These are phyloP conservation scores for Amphicarpaea edgeworthii DNA, from an alignment of 306 rosid genomes.

Conservation along the genomic window DNA sequence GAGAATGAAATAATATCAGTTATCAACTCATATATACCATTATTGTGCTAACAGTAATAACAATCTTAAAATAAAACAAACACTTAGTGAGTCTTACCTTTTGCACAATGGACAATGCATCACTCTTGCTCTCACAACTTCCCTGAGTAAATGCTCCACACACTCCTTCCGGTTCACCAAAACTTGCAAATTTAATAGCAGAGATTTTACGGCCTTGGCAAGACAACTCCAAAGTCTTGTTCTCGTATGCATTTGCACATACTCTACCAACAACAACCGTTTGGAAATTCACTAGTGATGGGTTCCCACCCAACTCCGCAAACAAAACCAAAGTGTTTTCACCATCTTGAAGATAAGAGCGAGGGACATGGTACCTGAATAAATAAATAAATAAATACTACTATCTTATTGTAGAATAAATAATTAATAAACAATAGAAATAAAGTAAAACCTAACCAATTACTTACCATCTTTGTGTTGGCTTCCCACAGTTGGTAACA, in stretches of 20 bases:
- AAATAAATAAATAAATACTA: background rate
- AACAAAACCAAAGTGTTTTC: constrained; percentile 59
- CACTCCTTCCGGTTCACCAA: constrained; percentile 42
- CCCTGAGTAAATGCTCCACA: no score
- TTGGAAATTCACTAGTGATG: constrained; percentile 52
- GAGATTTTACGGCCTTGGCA: constrained; percentile 56
- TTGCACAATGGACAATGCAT: no score
- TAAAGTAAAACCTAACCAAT: background rate
- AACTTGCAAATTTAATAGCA: constrained; percentile 54
- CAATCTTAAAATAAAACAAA: no score
- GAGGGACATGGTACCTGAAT: constrained; percentile 68
- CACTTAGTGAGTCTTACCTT: no score
- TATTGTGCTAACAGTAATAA: no score
- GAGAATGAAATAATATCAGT: no score
- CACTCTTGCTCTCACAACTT: no score
- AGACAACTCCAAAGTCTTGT: constrained; percentile 50
- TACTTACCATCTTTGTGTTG: constrained; percentile 52
- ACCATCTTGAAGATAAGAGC: constrained; percentile 47
- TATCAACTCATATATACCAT: no score
- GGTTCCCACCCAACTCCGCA: constrained; percentile 66
- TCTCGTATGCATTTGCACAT: constrained; percentile 56
- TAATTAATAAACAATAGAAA: background rate
- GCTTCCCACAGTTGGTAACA: constrained; percentile 56
- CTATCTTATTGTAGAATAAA: background rate
- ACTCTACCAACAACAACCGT: constrained; percentile 43